A percentile compares a stretch with the other conserved stretches of the same genome.
These are phyloP conservation scores for Cyberlindnera galapagoensis DNA, from an alignment of 805 yeast species.

Conservation along the genomic window DNA sequence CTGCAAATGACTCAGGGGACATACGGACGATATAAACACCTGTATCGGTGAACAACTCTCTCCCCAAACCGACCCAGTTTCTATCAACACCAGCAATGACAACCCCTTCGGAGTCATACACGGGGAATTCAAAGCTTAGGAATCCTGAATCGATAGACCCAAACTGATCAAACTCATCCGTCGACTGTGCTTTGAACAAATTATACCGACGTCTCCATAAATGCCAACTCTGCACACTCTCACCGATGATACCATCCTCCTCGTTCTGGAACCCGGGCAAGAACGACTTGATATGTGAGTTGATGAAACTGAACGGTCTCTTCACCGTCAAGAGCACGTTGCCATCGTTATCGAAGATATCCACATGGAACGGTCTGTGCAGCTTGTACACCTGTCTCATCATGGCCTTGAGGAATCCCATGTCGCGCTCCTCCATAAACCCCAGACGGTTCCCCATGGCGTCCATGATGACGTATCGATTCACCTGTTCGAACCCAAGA, in stretches of 20 bases:
- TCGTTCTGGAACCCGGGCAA: conserved; percentile 48
- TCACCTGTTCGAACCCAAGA: conserved; percentile 89
- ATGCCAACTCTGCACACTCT: conserved; percentile 91
- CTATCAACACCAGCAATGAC: conserved; percentile 77
- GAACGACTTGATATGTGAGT: conserved; percentile 75
- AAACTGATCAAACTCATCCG: conserved; percentile 57
- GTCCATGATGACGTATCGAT: conserved; percentile 68
- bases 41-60: conserved; percentile 91
- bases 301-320: conserved; percentile 82
- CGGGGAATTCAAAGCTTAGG: conserved; percentile 80
- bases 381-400: conserved; percentile 77
- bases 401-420: conserved; percentile 46
- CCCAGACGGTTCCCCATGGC: conserved; percentile 72
- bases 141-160: conserved; percentile 86
- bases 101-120: conserved; percentile 47
- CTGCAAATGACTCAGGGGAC: conserved; percentile 66
- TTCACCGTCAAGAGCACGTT: conserved; percentile 57
- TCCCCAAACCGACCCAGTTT: conserved; percentile 91
- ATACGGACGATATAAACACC: conserved; percentile 85
- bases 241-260: conserved; percentile 58
- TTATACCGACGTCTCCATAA: conserved; percentile 87
- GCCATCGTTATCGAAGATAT: conserved; percentile 59
- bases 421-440: conserved; percentile 74
- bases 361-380: conserved; percentile 82
- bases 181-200: conserved; percentile 45